These are phyloP conservation scores for Elaphomyces granulatus DNA, from an alignment of 495 filamentous ascomycete species.

Conservation along the genomic window DNA sequence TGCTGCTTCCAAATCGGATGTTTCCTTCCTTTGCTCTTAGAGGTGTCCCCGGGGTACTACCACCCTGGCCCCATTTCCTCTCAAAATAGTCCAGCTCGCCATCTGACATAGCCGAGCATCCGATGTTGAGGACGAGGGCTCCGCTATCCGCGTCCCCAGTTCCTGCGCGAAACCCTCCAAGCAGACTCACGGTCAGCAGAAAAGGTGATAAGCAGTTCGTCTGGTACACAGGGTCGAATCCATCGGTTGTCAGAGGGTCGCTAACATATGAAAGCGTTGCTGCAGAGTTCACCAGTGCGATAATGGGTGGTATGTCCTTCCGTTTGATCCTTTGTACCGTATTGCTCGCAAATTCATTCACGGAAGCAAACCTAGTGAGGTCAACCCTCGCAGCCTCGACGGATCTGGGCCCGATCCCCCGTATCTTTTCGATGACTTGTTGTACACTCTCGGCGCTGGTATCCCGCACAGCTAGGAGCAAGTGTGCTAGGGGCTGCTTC, in stretches of 20 bases:
- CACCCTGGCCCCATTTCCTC: constrained; percentile 8
- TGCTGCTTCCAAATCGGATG: constrained; percentile 28
- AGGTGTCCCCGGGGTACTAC: constrained; percentile 12
- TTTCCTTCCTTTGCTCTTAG: constrained; percentile 22
- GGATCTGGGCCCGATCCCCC: constrained; percentile 26
- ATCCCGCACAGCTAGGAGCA: constrained; percentile 25
- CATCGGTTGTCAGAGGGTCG: constrained; percentile 24
- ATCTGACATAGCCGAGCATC: constrained; percentile 23
- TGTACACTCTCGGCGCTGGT: constrained; percentile 19
- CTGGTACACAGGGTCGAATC: constrained; percentile 29
- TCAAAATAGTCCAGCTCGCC: constrained; percentile 28
- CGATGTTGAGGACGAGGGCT: constrained; percentile 28
- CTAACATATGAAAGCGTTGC: constrained; percentile 23
- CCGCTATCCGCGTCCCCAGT: constrained; percentile 22
- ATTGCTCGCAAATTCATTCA: constrained; percentile 18
- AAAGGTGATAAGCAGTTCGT: constrained; percentile 29
- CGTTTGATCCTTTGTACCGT: constrained; percentile 25
- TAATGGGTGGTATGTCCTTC: constrained; percentile 27
- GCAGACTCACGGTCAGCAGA: constrained; percentile 26
- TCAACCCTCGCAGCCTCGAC: constrained; percentile 24
- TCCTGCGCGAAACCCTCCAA: constrained; percentile 28
- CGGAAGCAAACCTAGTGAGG: constrained; percentile 22
- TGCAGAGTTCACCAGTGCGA: constrained; percentile 25
- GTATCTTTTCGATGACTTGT: constrained; percentile 17
- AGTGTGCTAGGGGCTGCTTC: constrained; percentile 24